Evolutionary conservation across 805 yeast species (phyloP), one percentile per base, ranked within the genome.

Genomic region (Metschnikowia colocasiae): DNA sequence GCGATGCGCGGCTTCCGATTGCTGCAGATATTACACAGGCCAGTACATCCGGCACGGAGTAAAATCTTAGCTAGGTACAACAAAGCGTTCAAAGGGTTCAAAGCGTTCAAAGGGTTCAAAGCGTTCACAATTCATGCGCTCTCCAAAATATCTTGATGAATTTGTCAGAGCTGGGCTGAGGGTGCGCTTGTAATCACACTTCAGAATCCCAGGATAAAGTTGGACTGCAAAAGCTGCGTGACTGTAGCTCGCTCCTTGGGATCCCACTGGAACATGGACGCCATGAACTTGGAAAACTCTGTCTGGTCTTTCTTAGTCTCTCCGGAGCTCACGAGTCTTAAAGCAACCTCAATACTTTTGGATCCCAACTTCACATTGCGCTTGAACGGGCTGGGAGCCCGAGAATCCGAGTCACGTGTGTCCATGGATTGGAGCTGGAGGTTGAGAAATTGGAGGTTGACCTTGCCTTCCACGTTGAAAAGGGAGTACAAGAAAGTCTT

Each of bases 401-500:
- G 46, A 36, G 22, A 19, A 13, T 30, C 30, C 9, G 26, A 26
- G n/a, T 48, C 46, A 7, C 47, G 40, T n/a, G 35, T 10, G 20
- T 47, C 51, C 36, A 25, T 26, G 7, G 54, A 54, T 37, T 53
- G 60, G 12, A 58, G 53, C 45, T 62, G 61, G 32, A 57, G 51
- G 35, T 69, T 69, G 42, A 72, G 56, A 40, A 63, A 60, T 26
- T 61, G 63, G 29, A 70, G 50, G 45, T 68, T 70, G 31, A 71
- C 52, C 43, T 65, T 69, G 5, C 77, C 77, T 29, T 67, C 65
- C 22, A 58, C 47, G 46, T 69, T 73, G 49, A 72, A 73, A 15
- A 72, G 52, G 2, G 68, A 65, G 47, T 62, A 70, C n/a, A 73
- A 55, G 12, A 68, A 52, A 0, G 74, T 66, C 44, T 61, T 67